phyloP scores from a whole-genome alignment of 1,139 yeast species.

The Geotrichum cucujoidarum region DNA sequence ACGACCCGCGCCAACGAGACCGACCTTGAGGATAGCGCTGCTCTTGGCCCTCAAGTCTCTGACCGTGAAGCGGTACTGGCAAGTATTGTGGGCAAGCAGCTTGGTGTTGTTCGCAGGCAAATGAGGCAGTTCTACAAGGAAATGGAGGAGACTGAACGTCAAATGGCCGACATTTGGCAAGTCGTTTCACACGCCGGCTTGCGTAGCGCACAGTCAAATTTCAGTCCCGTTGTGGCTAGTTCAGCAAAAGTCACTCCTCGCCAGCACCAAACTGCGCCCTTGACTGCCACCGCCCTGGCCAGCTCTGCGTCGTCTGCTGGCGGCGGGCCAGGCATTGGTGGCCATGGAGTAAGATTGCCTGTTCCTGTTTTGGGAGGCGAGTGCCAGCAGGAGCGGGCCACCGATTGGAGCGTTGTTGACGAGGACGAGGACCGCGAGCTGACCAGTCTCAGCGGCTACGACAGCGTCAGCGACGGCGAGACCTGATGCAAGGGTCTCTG shows the following conservation, averaged over 20 bases:
- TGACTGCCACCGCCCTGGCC: constrained; percentile 4
- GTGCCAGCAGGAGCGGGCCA: constrained; percentile 21
- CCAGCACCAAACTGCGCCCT: constrained; percentile 1
- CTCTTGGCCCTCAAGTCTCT: neutral
- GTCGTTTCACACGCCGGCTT: constrained; percentile 12
- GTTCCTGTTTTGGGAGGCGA: constrained; percentile 1
- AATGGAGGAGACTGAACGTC: constrained; percentile 21
- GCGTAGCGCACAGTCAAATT: no score
- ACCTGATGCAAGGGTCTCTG: neutral
- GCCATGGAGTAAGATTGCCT: no score
- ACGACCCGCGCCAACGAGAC: neutral
- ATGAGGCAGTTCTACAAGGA: constrained; percentile 21
- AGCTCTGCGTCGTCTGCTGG: neutral
- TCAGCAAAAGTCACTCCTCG: neutral
- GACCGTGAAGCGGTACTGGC: constrained; percentile 18
- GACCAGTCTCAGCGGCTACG: constrained; percentile 28
- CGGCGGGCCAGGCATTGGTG: no score
- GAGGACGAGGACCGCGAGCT: constrained; percentile 26
- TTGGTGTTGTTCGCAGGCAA: constrained; percentile 20
- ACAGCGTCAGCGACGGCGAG: constrained; percentile 43
- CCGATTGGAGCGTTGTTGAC: constrained; percentile 28
- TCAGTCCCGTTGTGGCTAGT: no score
- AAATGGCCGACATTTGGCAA: constrained; percentile 19
- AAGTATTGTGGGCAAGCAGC: constrained; percentile 20
- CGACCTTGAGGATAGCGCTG: neutral